These are phyloP conservation scores for Ophiostoma sp. DNA, from an alignment of 2,329 filamentous ascomycete species.

Conservation along the genomic window DNA sequence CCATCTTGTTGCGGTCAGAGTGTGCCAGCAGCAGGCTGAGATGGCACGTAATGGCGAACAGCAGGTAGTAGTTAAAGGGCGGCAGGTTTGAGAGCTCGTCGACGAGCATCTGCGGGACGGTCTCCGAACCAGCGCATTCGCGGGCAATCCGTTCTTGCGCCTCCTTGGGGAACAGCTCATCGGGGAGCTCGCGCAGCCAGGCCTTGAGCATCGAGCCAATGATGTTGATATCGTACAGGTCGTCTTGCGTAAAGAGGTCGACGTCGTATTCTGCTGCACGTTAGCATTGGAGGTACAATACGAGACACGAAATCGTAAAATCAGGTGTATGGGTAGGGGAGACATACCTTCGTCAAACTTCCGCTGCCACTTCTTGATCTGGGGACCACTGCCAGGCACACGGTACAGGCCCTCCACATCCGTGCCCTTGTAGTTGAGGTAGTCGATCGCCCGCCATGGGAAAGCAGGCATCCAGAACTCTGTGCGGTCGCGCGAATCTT, in stretches of 20 bases:
- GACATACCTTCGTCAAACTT: constrained; percentile 78
- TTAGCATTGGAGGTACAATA: background rate
- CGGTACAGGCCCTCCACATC: constrained; percentile 93
- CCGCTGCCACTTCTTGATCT: constrained; percentile 91
- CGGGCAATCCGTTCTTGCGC: constrained; percentile 77
- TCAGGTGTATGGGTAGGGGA: constrained; percentile 19
- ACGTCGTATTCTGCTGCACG: constrained; percentile 70
- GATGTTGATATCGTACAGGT: constrained; percentile 94
- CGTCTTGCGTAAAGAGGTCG: constrained; percentile 81
- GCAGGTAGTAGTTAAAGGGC: constrained; percentile 94
- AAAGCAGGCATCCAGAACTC: constrained; percentile 99
- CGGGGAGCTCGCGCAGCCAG: constrained; percentile 91
- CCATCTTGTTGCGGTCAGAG: constrained; percentile 97
- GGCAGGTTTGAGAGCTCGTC: constrained; percentile 89
- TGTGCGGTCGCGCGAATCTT: constrained; percentile 89
- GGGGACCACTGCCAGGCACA: constrained; percentile 83
- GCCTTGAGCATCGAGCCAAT: constrained; percentile 95
- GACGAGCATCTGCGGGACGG: constrained; percentile 80
- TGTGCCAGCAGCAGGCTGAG: constrained; percentile 88
- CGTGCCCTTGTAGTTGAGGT: constrained; percentile 89
- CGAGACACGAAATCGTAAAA: constrained; percentile 23
- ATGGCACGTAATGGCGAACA: constrained; percentile 96
- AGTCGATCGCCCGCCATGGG: constrained; percentile 94
- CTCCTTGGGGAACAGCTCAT: constrained; percentile 86
- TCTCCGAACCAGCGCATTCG: constrained; percentile 75